Percentiles rank a stretch among this genome's conserved stretches.
Evolutionary conservation across 305 asterid genomes (phyloP).

Genomic region (Fraxinus paxiana): DNA sequence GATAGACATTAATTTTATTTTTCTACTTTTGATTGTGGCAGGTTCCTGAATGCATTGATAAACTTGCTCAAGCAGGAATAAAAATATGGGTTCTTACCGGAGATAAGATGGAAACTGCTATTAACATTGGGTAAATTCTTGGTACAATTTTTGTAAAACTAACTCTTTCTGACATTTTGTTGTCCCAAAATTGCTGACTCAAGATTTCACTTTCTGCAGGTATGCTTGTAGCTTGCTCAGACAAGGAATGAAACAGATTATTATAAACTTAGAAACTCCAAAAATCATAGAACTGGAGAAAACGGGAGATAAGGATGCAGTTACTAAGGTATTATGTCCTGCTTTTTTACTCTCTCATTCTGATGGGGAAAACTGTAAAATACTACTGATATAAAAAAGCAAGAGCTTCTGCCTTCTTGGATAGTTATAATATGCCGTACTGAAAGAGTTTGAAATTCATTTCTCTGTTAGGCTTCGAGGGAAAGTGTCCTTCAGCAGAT

Average conservation of each 20-base stretch:
- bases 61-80: constrained; percentile 94
- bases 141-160: neutral
- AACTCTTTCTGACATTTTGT: constrained; percentile 1
- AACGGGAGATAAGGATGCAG: constrained; percentile 48
- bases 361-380: neutral
- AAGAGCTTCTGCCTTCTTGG: neutral
- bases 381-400: neutral
- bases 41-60: constrained; percentile 98
- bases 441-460: constrained; percentile 12
- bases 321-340: constrained; percentile 42
- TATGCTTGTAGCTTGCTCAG: constrained; percentile 74
- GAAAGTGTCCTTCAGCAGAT: constrained; percentile 59
- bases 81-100: constrained; percentile 96
- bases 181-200: constrained; percentile 26
- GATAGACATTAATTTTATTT: constrained; percentile 17
- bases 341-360: neutral
- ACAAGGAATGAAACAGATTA: constrained; percentile 76
- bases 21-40: constrained; percentile 25
- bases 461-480: constrained; percentile 59
- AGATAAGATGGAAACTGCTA: constrained; percentile 98
- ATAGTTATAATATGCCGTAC: constrained; percentile 1
- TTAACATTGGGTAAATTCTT: constrained; percentile 74
- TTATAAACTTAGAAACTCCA: constrained; percentile 48
- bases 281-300: constrained; percentile 57
- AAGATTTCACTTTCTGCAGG: constrained; percentile 36